phyloP scores from a whole-genome alignment of 345 rosid species.

The Laguncularia racemosa region DNA sequence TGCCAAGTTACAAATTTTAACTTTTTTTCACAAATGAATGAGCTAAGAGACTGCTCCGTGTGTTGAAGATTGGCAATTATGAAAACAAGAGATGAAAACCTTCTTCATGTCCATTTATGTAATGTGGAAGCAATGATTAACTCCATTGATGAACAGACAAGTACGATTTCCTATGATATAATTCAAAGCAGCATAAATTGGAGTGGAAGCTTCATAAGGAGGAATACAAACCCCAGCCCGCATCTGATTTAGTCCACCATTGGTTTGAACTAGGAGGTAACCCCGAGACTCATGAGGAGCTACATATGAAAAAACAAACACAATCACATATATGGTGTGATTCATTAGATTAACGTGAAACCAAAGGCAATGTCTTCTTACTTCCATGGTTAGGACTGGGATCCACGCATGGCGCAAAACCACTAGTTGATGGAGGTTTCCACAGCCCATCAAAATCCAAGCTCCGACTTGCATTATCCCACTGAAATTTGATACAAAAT shows the following conservation, averaged over 20 bases:
- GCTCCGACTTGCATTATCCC: conserved; percentile 35
- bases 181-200: background rate
- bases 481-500: conserved; percentile 87
- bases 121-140: too few species aligned
- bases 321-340: background rate
- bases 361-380: conserved; percentile 15
- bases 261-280: conserved; percentile 84
- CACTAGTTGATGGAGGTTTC: conserved; percentile 68
- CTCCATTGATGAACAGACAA: too few species aligned
- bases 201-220: background rate
- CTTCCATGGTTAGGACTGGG: conserved; percentile 51
- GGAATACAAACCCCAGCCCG: conserved; percentile 81
- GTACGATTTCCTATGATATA: too few species aligned
- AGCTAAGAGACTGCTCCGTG: too few species aligned
- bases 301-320: conserved; percentile 10
- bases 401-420: conserved; percentile 52
- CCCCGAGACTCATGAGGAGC: conserved; percentile 42
- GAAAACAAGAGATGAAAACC: too few species aligned
- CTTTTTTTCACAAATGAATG: too few species aligned
- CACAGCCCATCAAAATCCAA: conserved; percentile 50
- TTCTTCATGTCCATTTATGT: too few species aligned
- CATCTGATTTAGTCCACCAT: conserved; percentile 98
- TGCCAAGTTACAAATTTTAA: too few species aligned
- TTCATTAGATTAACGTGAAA: background rate
- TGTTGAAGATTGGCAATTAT: too few species aligned